Evolutionary conservation across 768 basidiomycete species (phyloP).

Genomic region (Leccinellum luteum): DNA sequence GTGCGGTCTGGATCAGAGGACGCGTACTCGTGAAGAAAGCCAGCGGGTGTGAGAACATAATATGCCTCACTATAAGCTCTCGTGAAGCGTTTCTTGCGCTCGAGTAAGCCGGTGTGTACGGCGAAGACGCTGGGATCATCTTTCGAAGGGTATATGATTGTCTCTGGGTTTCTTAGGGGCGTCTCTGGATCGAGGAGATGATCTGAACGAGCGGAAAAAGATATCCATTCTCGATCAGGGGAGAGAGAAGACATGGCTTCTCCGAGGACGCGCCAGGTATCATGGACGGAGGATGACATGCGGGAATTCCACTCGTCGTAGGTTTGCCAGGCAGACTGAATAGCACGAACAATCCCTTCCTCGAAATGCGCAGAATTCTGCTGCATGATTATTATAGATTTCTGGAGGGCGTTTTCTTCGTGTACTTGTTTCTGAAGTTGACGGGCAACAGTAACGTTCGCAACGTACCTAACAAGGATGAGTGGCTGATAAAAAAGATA

Average conservation of each 20-base stretch:
- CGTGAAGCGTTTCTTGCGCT: conserved; percentile 96
- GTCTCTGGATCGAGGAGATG: conserved; percentile 97
- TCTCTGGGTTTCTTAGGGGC: conserved; percentile 75
- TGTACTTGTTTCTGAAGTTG: conserved; percentile 91
- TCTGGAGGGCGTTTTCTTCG: conserved; percentile 97
- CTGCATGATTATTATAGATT: conserved; percentile 97
- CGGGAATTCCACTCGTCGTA: conserved; percentile 94
- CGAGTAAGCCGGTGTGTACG: conserved; percentile 86
- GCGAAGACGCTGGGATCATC: conserved; percentile 83
- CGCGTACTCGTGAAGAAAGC: conserved; percentile 91
- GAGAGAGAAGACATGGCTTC: conserved; percentile 73
- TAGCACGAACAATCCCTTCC: conserved; percentile 89
- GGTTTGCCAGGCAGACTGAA: conserved; percentile 97
- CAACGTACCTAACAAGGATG: conserved; percentile 48
- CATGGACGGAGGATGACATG: conserved; percentile 68
- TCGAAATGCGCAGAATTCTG: conserved; percentile 97
- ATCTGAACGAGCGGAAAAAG: conserved; percentile 89
- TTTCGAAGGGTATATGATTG: conserved; percentile 84
- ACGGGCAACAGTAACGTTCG: conserved; percentile 67
- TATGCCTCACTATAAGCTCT: conserved; percentile 81
- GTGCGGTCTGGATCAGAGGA: conserved; percentile 65
- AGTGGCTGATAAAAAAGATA: neutral
- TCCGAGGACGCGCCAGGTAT: conserved; percentile 70
- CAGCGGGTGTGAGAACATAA: conserved; percentile 92
- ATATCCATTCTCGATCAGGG: conserved; percentile 92